Evolutionary conservation across 306 rosid genomes (phyloP), one percentile per base, ranked within the genome.

Genomic region (Clitoria ternatea): DNA sequence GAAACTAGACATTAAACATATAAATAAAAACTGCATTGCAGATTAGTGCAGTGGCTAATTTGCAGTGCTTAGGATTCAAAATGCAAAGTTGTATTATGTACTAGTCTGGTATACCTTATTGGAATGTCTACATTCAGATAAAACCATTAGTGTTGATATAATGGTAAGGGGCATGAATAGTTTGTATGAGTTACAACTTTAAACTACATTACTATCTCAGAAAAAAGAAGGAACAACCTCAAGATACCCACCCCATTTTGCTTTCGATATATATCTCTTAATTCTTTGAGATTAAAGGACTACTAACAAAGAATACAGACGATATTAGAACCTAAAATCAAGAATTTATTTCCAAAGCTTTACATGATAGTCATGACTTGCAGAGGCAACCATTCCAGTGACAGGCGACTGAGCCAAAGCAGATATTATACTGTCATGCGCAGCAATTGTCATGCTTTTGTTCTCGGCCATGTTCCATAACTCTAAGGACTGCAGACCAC

Each of bases 351-450:
- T 80, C 88, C 88, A 84, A 62, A 81, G 14, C 78, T 81, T 81
- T 9, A 84, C 83, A 47, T 66, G 60, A 71, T 50, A 33, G 77
- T 84, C 88, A 61, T 76, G 85, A 61, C 88, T 81, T 9, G 88
- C 85, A 52, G 88, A 84, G 20, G 85, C 88, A 70, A 84, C 83
- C 85, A 81, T 84, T 74, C 83, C 83, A 12, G 85, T 77, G 39
- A 59, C 66, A 65, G 85, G 66, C 37, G 85, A 77, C 22, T 74
- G 79, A 57, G 83, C 85, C 81, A 84, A 54, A 61, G 81, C 73
- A 44, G 88, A 84, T 2, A 84, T 66, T 63, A 81, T 61, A 66
- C 66, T 81, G 43, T 81, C 83, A 18, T 84, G 83, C 4, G 83
- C 83, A 19, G 69, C 0, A 61, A 81, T 78, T 37, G 83, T 78